Evolutionary conservation across 352 stramenopile species (phyloP).

Genomic region (Pythium scleroteichum): DNA sequence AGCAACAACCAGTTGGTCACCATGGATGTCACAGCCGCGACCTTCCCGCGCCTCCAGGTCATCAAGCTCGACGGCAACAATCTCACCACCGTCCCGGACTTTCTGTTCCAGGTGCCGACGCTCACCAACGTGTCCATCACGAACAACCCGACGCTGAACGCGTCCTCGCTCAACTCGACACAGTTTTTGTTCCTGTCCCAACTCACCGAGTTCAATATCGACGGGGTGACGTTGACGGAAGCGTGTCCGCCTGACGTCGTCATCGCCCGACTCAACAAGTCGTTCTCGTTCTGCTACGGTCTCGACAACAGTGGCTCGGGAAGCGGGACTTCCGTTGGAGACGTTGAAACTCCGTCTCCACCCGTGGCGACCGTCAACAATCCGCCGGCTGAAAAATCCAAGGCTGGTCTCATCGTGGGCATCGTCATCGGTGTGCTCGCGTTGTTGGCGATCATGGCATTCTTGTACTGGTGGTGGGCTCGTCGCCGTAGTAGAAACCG

Average conservation of each 20-base stretch:
- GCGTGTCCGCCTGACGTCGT: slow-evolving; percentile 48
- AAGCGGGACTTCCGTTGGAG: not conserved
- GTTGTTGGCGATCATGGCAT: slow-evolving; percentile 14
- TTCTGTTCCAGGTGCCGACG: slow-evolving; percentile 56
- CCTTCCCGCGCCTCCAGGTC: slow-evolving; percentile 16
- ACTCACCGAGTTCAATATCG: slow-evolving; percentile 50
- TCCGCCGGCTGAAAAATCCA: not conserved
- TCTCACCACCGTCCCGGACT: slow-evolving; percentile 40
- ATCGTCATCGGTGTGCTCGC: slow-evolving; percentile 22
- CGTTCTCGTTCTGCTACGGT: slow-evolving; percentile 64
- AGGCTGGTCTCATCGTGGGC: slow-evolving; percentile 23
- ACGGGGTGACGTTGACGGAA: slow-evolving; percentile 50
- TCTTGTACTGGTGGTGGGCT: slow-evolving; percentile 21
- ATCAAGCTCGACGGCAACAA: slow-evolving; percentile 47
- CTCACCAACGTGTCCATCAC: slow-evolving; percentile 50
- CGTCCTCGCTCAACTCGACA: slow-evolving; percentile 40
- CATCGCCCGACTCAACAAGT: slow-evolving; percentile 45
- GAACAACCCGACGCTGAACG: slow-evolving; percentile 52
- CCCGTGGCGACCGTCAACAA: not conserved
- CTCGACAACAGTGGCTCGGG: slow-evolving; percentile 23
- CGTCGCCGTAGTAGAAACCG: slow-evolving; percentile 9
- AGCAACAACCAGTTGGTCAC: slow-evolving; percentile 21
- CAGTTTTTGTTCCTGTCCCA: slow-evolving; percentile 61
- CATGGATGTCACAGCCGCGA: slow-evolving; percentile 19
- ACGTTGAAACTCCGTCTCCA: not conserved